Base-by-base conservation (phyloP, 2,329 filamentous ascomycete species). In the Monosporascus sp. region DNA sequence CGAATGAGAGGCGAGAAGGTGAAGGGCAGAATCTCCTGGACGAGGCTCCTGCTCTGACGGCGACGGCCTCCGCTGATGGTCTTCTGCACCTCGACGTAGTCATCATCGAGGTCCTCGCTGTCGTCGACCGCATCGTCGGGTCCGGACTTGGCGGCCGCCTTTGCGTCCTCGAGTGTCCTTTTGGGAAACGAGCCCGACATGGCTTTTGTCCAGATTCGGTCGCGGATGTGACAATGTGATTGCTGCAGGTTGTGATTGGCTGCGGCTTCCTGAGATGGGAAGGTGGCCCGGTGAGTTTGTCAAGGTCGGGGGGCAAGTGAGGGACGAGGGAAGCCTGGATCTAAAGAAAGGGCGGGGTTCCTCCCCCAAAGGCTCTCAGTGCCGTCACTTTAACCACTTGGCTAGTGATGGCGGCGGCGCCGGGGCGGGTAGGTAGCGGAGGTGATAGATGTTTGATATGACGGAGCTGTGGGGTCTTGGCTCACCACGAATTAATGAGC, bases 1-100 rank as follows among this genome's bases (percentile, higher is more conserved):
- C 89, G 84, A n/a, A 88, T 80, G 63, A 88, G 87, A 26, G 90
- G 85, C 64, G 89, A 81, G 63, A 90, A 81, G 49, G 81, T 76
- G 62, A 86, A 85, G 9, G 74, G 77, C 48, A 79, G 65, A 38
- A 77, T 61, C 55, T 78, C 73, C 54, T 78, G 70, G 37, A 76
- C 67, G 59, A 58, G 44, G 46, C 44, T 47, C 54, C 65, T 66
- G 53, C 60, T 63, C 35, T 66, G 57, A 14, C 54, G 68, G 45
- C 73, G 71, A 50, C 74, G 70, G 57, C 70, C 66, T 49, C 72
- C 68, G 56, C 69, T 73, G 54, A 72, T 64, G 44, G 63, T 73
- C 60, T 74, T 72, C 58, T 76, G 72, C 27, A 69, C 56, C 26
- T 67, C 58, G 50, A 65, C 68, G 51, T 67, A 60, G 31, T 70